Conservation (phyloP, 2,329 filamentous ascomycete genomes). For the Penicillium sp. region DNA sequence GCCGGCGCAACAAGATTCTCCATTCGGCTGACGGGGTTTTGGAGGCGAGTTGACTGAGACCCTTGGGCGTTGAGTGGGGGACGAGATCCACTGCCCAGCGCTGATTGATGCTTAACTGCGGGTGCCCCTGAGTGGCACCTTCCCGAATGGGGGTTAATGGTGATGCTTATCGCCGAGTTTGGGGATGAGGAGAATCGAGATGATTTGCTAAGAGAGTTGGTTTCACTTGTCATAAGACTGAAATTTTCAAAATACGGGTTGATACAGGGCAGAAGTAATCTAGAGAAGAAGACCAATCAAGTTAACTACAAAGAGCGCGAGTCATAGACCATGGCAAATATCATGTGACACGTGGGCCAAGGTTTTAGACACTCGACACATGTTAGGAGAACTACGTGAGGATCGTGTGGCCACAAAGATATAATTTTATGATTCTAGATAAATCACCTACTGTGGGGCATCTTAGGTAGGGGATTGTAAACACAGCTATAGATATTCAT, state of each 20-base stretch:
- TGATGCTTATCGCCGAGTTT: neutral
- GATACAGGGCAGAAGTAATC: neutral
- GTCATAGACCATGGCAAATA: too few relatives aligned
- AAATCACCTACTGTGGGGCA: too few relatives aligned
- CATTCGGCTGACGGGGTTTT: neutral
- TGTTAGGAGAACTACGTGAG: too few relatives aligned
- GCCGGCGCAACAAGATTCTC: neutral
- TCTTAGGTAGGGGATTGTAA: too few relatives aligned
- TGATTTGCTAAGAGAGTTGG: neutral
- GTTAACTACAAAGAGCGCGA: too few relatives aligned
- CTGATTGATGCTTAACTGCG: slow-evolving; percentile 9
- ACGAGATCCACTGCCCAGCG: slow-evolving; percentile 7
- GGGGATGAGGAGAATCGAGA: neutral
- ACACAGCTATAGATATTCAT: too few relatives aligned
- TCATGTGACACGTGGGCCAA: too few relatives aligned
- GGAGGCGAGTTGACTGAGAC: neutral
- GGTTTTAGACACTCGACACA: too few relatives aligned
- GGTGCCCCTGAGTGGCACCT: neutral
- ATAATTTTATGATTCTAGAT: too few relatives aligned
- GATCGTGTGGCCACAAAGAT: too few relatives aligned
- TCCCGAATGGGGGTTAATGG: slow-evolving; percentile 6
- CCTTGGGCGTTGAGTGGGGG: neutral
- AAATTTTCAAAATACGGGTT: neutral
- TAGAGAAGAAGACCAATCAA: neutral
- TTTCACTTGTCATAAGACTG: neutral